Percentiles rank a stretch among this genome's conserved stretches.
Conservation (phyloP, 2,329 filamentous ascomycete species). For the Beauveria brongniartii region DNA sequence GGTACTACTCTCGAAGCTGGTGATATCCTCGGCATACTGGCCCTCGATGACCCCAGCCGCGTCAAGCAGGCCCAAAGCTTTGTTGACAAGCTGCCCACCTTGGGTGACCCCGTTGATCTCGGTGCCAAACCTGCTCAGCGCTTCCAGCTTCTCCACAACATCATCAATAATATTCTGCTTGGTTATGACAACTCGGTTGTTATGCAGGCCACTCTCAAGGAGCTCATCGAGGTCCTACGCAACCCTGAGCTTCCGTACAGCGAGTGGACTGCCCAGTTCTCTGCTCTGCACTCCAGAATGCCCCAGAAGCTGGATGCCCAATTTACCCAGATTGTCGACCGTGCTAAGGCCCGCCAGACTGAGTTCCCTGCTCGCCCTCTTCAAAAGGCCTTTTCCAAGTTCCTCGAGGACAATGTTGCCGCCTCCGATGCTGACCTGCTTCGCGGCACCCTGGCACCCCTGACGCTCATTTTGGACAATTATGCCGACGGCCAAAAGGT, state of each 20-base stretch:
- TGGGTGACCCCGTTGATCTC: conserved; percentile 78
- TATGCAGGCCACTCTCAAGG: conserved; percentile 79
- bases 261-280: conserved; percentile 93
- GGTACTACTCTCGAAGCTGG: conserved; percentile 96
- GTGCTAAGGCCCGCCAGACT: conserved; percentile 63
- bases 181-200: conserved; percentile 98
- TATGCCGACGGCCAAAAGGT: conserved; percentile 85
- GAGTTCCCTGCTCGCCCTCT: conserved; percentile 93
- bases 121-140: conserved; percentile 88
- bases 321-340: conserved; percentile 79
- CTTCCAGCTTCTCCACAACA: conserved; percentile 68
- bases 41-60: conserved; percentile 87
- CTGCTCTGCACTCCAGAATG: conserved; percentile 94
- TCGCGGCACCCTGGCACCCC: conserved; percentile 62
- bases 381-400: conserved; percentile 74
- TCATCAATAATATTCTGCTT: conserved; percentile 78
- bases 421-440: conserved; percentile 66
- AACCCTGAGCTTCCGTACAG: conserved; percentile 88
- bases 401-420: conserved; percentile 77
- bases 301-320: conserved; percentile 81
- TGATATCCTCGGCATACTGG: conserved; percentile 95
- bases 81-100: conserved; percentile 78
- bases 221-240: conserved; percentile 82
- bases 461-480: conserved; percentile 67
- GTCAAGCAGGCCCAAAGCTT: conserved; percentile 96